phyloP scores from a whole-genome alignment of 345 rosid species.

The Litchi chinensis region DNA sequence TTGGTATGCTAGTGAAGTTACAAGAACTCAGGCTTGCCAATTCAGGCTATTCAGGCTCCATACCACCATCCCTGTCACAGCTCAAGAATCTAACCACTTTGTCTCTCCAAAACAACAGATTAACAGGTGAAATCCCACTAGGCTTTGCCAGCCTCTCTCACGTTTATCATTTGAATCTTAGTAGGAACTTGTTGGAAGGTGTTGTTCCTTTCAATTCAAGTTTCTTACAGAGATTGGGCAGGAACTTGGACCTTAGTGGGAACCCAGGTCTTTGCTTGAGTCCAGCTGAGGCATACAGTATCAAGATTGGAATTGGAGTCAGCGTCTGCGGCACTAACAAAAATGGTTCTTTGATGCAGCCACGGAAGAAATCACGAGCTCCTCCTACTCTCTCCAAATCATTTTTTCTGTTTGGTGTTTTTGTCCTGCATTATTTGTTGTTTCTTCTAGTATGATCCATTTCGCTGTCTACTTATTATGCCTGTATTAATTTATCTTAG shows the following conservation, averaged over 20 bases:
- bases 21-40: constrained; percentile 82
- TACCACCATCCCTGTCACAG: constrained; percentile 59
- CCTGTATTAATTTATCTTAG: constrained; percentile 14
- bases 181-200: constrained; percentile 66
- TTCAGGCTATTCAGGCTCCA: constrained; percentile 68
- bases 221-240: constrained; percentile 62
- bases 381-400: constrained; percentile 25
- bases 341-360: constrained; percentile 40
- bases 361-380: constrained; percentile 51
- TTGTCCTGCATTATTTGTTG: constrained; percentile 31
- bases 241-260: constrained; percentile 80
- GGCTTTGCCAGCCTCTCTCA: constrained; percentile 51
- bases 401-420: constrained; percentile 34
- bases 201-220: constrained; percentile 73
- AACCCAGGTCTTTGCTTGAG: constrained; percentile 81
- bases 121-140: constrained; percentile 71
- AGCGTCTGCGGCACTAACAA: constrained; percentile 51
- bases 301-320: constrained; percentile 72
- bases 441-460: constrained; percentile 29
- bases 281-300: constrained; percentile 55
- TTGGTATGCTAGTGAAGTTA: constrained; percentile 56
- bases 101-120: constrained; percentile 75
- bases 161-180: constrained; percentile 77
- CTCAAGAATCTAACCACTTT: constrained; percentile 69
- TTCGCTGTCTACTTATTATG: neutral